Evolutionary conservation across 2,329 filamentous ascomycete species (phyloP).

Genomic region (Dactylonectria macrodidyma): DNA sequence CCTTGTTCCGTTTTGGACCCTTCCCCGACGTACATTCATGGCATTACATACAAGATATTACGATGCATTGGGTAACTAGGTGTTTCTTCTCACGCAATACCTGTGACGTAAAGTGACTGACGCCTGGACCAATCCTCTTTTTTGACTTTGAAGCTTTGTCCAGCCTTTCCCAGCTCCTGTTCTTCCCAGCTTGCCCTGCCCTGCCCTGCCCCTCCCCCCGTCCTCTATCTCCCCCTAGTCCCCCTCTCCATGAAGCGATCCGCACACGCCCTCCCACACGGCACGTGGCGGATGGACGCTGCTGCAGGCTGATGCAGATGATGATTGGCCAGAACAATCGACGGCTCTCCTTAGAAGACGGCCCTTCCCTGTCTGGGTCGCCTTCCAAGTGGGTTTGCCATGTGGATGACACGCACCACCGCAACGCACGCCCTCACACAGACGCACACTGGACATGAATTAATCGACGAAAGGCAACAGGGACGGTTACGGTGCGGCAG

Average conservation of each 20-base stretch:
- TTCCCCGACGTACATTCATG: neutral
- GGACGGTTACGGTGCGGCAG: too few species aligned
- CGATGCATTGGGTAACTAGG: too few species aligned
- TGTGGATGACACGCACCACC: conserved; percentile 23
- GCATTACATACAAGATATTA: neutral
- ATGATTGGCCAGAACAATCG: conserved; percentile 22
- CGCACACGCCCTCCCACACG: conserved; percentile 32
- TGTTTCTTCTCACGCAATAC: conserved; percentile 12
- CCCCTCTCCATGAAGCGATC: conserved; percentile 15
- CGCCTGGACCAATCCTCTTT: neutral
- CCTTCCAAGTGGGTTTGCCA: conserved; percentile 23
- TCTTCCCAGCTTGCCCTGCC: neutral
- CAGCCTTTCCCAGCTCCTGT: neutral
- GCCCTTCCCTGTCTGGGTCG: conserved; percentile 21
- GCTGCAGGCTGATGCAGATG: conserved; percentile 34
- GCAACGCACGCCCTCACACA: too few species aligned
- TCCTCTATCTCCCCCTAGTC: conserved; percentile 6
- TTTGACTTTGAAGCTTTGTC: neutral
- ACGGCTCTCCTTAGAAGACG: neutral
- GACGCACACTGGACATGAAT: too few species aligned
- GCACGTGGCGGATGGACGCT: conserved; percentile 45
- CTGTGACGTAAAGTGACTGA: conserved; percentile 33
- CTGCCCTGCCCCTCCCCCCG: neutral
- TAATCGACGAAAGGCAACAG: too few species aligned
- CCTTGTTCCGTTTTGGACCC: neutral